phyloP scores from a whole-genome alignment of 129 eudicot species.

The Saussurea involucrata region DNA sequence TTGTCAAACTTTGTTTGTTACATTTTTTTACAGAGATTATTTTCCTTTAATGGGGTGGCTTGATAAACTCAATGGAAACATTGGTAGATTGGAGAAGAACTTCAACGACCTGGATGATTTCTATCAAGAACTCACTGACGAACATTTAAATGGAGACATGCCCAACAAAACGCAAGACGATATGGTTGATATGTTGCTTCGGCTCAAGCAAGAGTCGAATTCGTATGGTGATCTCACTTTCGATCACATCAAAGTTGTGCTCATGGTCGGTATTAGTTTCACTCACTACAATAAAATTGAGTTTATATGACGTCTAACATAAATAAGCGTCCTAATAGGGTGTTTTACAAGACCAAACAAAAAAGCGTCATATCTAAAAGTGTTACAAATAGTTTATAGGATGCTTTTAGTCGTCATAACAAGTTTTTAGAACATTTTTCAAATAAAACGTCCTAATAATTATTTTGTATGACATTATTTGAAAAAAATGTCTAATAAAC shows the following conservation, averaged over 20 bases:
- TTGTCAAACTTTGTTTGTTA: neutral
- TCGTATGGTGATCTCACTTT: constrained; percentile 2
- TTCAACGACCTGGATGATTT: constrained; percentile 10
- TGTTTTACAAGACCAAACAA: too few relatives aligned
- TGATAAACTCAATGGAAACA: constrained; percentile 20
- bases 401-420: too few relatives aligned
- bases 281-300: neutral
- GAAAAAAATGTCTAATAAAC: too few relatives aligned
- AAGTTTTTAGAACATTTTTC: too few relatives aligned
- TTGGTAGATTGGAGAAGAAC: neutral
- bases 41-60: constrained; percentile 25
- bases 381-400: too few relatives aligned
- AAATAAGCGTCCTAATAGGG: too few relatives aligned
- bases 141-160: constrained; percentile 2
- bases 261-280: neutral
- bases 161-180: neutral
- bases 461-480: too few relatives aligned
- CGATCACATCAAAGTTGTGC: constrained; percentile 22
- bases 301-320: too few relatives aligned
- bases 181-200: constrained; percentile 14
- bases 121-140: constrained; percentile 16
- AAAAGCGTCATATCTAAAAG: too few relatives aligned
- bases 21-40: constrained; percentile 9
- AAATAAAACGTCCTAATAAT: too few relatives aligned
- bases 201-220: neutral